phyloP scores from a whole-genome alignment of 306 rosid genomes.

The Erythrophleum fordii region DNA sequence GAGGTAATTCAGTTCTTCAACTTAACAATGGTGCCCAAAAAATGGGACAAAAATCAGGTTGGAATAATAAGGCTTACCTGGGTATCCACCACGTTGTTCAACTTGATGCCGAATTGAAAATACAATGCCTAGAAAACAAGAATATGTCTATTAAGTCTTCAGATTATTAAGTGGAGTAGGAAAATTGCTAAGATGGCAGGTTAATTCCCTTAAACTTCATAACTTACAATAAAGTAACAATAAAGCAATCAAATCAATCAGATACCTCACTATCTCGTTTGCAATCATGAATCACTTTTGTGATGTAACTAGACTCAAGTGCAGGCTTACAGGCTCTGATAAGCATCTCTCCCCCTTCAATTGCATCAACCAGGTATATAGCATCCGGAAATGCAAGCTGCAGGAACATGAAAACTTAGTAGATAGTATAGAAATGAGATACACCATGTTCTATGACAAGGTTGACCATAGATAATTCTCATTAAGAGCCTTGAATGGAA shows the following conservation, averaged over 20 bases:
- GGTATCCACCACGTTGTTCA: constrained; percentile 96
- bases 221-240: constrained; percentile 6
- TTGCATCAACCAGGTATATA: constrained; percentile 92
- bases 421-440: not conserved
- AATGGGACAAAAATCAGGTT: not conserved
- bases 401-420: constrained; percentile 29
- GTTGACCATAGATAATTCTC: not conserved
- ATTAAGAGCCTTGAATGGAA: not conserved
- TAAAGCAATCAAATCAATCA: constrained; percentile 37
- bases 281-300: constrained; percentile 99
- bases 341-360: constrained; percentile 81
- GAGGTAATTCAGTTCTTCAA: constrained; percentile 32
- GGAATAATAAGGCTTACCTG: constrained; percentile 66
- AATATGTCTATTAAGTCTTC: constrained; percentile 30
- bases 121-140: constrained; percentile 76
- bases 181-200: not conserved
- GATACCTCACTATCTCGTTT: constrained; percentile 98
- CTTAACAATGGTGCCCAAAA: constrained; percentile 15
- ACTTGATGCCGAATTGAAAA: constrained; percentile 97
- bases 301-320: constrained; percentile 86
- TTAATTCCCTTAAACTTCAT: not conserved
- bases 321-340: constrained; percentile 96
- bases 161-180: not conserved
- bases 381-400: constrained; percentile 98
- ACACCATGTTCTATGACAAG: not conserved